Base-by-base conservation (phyloP, 345 rosid genomes). In the Limnanthes douglasii region DNA sequence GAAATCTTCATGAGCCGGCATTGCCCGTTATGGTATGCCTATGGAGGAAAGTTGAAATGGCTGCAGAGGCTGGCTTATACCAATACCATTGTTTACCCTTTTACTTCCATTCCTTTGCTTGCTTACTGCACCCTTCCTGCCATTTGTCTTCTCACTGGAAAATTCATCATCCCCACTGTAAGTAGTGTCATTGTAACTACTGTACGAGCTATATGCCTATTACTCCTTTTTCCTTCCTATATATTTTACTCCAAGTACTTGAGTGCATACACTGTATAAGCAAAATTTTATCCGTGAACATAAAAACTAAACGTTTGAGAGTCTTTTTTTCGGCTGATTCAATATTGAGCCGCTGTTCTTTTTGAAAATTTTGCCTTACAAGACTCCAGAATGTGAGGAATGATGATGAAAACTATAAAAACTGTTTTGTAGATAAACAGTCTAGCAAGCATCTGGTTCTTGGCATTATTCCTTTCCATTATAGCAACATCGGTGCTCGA, bases 1-100 rank as follows among this genome's bases (percentile, higher is more conserved):
- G 97, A 83, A 56, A 88, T 88, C 56, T 88, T 76, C 75, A 73
- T 88, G 13, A 88, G 97, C 27, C 88, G 88, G 11, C 95, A 88
- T 30, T 82, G 97, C 47, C 95, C 95, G 0, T 53, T 88, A 11
- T 88, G 95, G 97, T 88, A 88, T 57, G 97, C 80, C 4, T 88
- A 69, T 51, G 97, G 81, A 33, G 97, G 97, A 53, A 83, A 83
- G 36, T 61, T 88, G 53, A 88, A 88, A 61, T 69, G 69, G 62
- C 90, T 88, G 0, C 80, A 88, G 61, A 82, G 95, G 53, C 72
- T 88, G 11, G 97, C 97, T 28, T 88, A 83, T 34, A 60, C 64
- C 42, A 88, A 88, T 70, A 86, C 95, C 34, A 76, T 88, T 37
- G 97, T 88, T 9, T 86, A 86, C 48, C 95, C 97, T 51, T 75